phyloP scores from a whole-genome alignment of 306 rosid species.

The Oxytropis ochrocephala region DNA sequence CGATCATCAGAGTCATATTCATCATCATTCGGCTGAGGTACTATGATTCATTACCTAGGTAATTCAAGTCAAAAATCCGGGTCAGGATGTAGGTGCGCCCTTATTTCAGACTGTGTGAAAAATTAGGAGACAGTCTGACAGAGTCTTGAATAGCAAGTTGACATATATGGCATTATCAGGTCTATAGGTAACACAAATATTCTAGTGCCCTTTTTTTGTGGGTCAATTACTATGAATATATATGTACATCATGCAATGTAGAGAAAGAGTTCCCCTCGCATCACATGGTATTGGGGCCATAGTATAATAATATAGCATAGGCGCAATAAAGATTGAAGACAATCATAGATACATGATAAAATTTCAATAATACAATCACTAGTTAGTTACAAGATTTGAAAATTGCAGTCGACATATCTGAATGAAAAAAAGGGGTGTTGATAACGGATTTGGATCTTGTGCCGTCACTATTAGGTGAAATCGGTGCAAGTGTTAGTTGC shows the following conservation, averaged over 20 bases:
- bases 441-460: too few species aligned
- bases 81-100: conserved; percentile 8
- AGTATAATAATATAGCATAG: background rate
- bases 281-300: conserved; percentile 1
- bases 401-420: background rate
- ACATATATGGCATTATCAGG: conserved; percentile 16
- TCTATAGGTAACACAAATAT: background rate
- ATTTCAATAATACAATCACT: conserved; percentile 2
- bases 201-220: conserved; percentile 7
- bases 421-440: background rate
- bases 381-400: background rate
- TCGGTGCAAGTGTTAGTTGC: too few species aligned
- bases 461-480: too few species aligned
- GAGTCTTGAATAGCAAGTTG: background rate
- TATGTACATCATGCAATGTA: background rate
- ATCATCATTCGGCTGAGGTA: too few species aligned
- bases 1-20: too few species aligned
- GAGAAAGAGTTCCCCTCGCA: background rate
- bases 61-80: conserved; percentile 12
- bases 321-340: background rate
- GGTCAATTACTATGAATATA: conserved; percentile 1
- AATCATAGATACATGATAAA: background rate
- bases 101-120: conserved; percentile 3
- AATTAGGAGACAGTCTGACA: background rate
- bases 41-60: too few species aligned